These are phyloP conservation scores for Jatropha multifida DNA, from an alignment of 441 rosid species.

Conservation along the genomic window DNA sequence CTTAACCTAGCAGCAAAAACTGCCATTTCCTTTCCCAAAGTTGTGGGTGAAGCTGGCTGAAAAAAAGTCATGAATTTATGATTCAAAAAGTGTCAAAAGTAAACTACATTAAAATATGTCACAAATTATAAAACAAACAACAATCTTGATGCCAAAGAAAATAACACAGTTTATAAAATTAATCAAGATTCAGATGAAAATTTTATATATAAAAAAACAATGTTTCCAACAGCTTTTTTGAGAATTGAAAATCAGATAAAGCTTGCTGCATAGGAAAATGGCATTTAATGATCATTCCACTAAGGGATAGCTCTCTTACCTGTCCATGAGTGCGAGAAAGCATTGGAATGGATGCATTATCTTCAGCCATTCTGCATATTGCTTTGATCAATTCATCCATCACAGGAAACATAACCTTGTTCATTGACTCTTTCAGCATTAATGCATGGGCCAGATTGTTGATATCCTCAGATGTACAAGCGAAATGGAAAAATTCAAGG, in stretches of 20 bases:
- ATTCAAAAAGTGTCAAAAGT: background rate
- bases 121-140: slow-evolving; percentile 1
- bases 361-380: slow-evolving; percentile 59
- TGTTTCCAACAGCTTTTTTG: background rate
- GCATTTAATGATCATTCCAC: background rate
- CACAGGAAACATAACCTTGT: slow-evolving; percentile 58
- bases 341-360: slow-evolving; percentile 71
- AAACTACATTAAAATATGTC: background rate
- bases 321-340: slow-evolving; percentile 99
- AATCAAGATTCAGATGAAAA: background rate
- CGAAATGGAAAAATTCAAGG: slow-evolving; percentile 93
- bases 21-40: slow-evolving; percentile 94
- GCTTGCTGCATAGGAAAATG: background rate
- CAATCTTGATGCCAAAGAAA: slow-evolving; percentile 6
- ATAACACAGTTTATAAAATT: background rate
- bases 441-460: slow-evolving; percentile 90
- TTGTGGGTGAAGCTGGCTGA: slow-evolving; percentile 97
- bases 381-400: slow-evolving; percentile 76
- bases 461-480: slow-evolving; percentile 97
- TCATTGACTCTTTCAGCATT: slow-evolving; percentile 79
- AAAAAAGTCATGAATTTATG: slow-evolving; percentile 8
- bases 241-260: background rate
- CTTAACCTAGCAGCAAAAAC: slow-evolving; percentile 82
- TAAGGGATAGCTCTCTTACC: slow-evolving; percentile 39
- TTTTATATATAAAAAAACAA: background rate